These are phyloP conservation scores for Leishmania turanica DNA, from an alignment of 208 protist genomes.

Conservation along the genomic window DNA sequence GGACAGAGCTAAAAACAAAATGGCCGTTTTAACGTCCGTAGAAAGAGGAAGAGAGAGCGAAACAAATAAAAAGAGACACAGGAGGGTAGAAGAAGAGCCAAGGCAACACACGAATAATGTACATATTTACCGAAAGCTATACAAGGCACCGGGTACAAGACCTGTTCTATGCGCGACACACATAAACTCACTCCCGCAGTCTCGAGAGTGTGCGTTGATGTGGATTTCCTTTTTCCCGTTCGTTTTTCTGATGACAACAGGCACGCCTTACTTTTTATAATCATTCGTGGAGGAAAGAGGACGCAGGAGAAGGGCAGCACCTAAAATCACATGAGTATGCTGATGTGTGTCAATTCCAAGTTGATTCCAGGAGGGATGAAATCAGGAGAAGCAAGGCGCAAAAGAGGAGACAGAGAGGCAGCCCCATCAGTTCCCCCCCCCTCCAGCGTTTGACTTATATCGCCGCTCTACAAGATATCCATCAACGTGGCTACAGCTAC, in stretches of 20 bases:
- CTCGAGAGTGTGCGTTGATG: background rate
- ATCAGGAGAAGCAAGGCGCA: background rate
- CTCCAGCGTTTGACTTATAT: background rate
- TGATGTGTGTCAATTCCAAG: background rate
- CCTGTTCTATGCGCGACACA: background rate
- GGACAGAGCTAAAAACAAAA: background rate
- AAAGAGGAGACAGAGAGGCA: background rate
- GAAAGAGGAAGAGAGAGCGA: constrained; percentile 7
- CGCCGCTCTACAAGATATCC: background rate
- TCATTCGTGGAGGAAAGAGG: background rate
- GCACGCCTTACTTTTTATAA: background rate
- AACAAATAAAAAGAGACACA: constrained; percentile 6
- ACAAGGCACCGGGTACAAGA: background rate
- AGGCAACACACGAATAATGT: background rate
- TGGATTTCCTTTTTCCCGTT: background rate
- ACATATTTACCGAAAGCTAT: constrained; percentile 5
- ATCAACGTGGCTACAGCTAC: background rate
- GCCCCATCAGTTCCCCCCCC: background rate
- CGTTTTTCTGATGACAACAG: background rate
- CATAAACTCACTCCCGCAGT: background rate
- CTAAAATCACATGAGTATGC: background rate
- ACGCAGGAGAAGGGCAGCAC: constrained; percentile 1
- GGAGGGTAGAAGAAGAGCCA: background rate
- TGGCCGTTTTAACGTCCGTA: background rate
- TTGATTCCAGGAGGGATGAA: background rate